These are phyloP conservation scores for Kingdonia uniflora DNA, from an alignment of 164 flowering plant species.

Conservation along the genomic window DNA sequence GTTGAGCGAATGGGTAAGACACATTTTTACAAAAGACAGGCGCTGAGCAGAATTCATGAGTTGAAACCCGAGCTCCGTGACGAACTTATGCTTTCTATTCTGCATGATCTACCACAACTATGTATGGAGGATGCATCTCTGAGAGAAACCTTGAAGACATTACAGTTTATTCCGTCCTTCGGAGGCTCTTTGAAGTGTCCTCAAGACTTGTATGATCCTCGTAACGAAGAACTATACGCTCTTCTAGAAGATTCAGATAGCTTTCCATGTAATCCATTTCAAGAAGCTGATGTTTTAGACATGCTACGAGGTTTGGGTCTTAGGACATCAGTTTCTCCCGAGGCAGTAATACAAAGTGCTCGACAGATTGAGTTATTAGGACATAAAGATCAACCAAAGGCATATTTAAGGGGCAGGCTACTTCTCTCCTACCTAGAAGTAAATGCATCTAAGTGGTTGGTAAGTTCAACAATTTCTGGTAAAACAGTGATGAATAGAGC, in stretches of 20 bases:
- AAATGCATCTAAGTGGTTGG: conserved; percentile 73
- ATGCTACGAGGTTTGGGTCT: conserved; percentile 88
- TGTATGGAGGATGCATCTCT: conserved; percentile 60
- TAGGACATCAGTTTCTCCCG: conserved; percentile 62
- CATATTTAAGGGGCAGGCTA: conserved; percentile 63
- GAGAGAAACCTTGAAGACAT: conserved; percentile 45
- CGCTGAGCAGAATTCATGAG: conserved; percentile 41
- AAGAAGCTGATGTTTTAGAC: conserved; percentile 56
- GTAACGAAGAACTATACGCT: conserved; percentile 80
- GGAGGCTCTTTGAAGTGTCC: conserved; percentile 57
- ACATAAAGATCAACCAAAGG: conserved; percentile 54
- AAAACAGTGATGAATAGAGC: conserved; percentile 47
- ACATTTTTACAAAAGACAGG: conserved; percentile 49
- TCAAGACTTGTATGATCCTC: conserved; percentile 73
- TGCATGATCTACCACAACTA: conserved; percentile 73
- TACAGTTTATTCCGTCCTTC: conserved; percentile 71
- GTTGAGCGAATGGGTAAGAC: conserved; percentile 73
- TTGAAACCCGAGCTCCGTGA: conserved; percentile 65
- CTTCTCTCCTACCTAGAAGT: conserved; percentile 87
- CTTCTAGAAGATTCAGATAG: conserved; percentile 68
- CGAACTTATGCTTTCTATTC: conserved; percentile 57
- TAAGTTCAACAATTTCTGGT: conserved; percentile 26
- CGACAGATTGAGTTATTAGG: conserved; percentile 52
- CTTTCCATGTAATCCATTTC: conserved; percentile 66
- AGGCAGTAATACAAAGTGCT: conserved; percentile 71